phyloP scores from a whole-genome alignment of 2,329 filamentous ascomycete species.

The Phaeosphaeriaceae sp. region DNA sequence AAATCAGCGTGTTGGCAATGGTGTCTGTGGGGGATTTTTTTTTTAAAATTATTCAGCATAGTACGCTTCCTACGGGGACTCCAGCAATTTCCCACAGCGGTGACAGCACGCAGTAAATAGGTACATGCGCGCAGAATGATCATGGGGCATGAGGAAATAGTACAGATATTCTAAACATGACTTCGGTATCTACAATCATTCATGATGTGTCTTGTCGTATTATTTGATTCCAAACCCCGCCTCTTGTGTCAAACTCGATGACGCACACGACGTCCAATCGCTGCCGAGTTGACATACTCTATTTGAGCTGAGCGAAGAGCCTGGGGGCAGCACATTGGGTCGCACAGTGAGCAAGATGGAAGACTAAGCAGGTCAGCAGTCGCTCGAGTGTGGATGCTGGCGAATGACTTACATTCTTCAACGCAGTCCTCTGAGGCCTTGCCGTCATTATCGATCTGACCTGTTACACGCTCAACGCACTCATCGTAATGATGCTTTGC shows the following conservation, averaged over 20 bases:
- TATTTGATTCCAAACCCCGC: constrained; percentile 26
- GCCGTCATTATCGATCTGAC: constrained; percentile 70
- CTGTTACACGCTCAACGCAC: constrained; percentile 91
- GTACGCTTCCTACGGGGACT: too few species aligned
- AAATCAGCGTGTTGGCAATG: too few species aligned
- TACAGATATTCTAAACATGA: constrained; percentile 49
- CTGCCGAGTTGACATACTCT: constrained; percentile 50
- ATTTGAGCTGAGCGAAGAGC: constrained; percentile 92
- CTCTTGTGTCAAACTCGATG: constrained; percentile 19
- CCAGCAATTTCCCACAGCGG: too few species aligned
- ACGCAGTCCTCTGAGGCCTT: constrained; percentile 93
- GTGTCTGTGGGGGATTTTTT: too few species aligned
- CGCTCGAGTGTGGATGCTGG: background rate
- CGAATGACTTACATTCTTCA: constrained; percentile 85
- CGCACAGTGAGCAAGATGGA: constrained; percentile 97
- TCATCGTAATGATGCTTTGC: constrained; percentile 98
- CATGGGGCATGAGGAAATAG: constrained; percentile 31
- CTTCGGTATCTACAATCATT: constrained; percentile 45
- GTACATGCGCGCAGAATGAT: background rate
- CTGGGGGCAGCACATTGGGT: constrained; percentile 92
- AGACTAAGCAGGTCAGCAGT: constrained; percentile 67
- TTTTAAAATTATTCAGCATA: too few species aligned
- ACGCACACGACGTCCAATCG: constrained; percentile 15
- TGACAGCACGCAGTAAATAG: background rate
- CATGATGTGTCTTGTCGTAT: constrained; percentile 34